Evolutionary conservation across 176 grass and related monocot genomes (phyloP), one percentile per base, ranked within the genome.

Genomic region (Oropetium thomaeum): DNA sequence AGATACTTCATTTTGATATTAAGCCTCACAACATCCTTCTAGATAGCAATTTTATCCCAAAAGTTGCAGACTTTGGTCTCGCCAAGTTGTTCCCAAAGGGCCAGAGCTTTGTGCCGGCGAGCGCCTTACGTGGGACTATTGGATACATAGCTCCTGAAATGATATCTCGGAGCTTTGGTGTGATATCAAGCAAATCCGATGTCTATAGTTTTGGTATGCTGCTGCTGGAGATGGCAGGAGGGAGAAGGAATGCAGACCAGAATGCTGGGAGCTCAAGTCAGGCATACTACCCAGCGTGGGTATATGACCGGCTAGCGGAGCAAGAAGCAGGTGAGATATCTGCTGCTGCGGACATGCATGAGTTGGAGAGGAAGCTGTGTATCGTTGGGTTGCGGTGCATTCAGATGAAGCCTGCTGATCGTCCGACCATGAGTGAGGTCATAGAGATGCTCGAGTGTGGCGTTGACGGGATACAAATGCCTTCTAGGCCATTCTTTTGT

Each of bases 151-250:
- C 82, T 19, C 87, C 82, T n/a, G 82, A 85, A 40, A 58, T 78
- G 17, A 28, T 44, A 22, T 89, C 58, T 0, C 45, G 78, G 57
- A 74, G 62, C 26, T 89, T 89, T 23, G 87, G 87, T 0, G 48
- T 42, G 5, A 69, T 83, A 25, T 83, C 83, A n/a, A 58, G 85
- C 30, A 86, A 86, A 31, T 86, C 83, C 0, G 74, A 88, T 69
- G 80, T 88, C 1, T 83, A 83, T 32, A 88, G 85, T 54, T 88
- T 88, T 62, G 85, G 80, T 27, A 86, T 90, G 88, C 12, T 90
- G 17, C 10, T 90, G 20, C 15, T 86, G 22, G 80, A 90, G 76
- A 90, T 86, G 83, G 88, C 84, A 0, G 65, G 80, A 15, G 74
- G 79, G 2, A 55, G 76, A 16, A 86, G 59, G 4, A 86, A 86